A percentile compares a stretch with the other conserved stretches of the same genome.
phyloP scores from a whole-genome alignment of 805 yeast species.

The Maudiozyma turicensis region DNA sequence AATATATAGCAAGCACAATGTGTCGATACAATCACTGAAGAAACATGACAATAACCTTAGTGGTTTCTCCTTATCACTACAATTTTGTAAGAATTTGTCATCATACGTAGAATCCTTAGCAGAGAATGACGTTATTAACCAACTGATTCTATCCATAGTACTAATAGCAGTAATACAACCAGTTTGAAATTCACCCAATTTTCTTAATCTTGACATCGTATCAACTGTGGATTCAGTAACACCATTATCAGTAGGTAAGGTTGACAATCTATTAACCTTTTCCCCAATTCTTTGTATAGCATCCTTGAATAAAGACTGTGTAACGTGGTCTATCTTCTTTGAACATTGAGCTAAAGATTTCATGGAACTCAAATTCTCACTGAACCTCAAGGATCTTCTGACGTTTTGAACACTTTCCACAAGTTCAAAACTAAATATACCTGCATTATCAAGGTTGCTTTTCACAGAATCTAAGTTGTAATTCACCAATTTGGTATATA shows the following conservation, averaged over 20 bases:
- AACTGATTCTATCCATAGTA: slow-evolving; percentile 45
- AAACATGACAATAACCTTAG: slow-evolving; percentile 54
- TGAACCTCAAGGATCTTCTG: slow-evolving; percentile 25
- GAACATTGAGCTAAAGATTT: slow-evolving; percentile 22
- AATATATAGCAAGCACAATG: too few species aligned
- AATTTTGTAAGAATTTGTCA: slow-evolving; percentile 1
- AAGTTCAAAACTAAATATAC: slow-evolving; percentile 48
- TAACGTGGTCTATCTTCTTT: slow-evolving; percentile 17
- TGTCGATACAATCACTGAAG: slow-evolving; percentile 71
- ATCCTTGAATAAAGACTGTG: slow-evolving; percentile 43
- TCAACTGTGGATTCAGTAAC: slow-evolving; percentile 68
- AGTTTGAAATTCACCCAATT: slow-evolving; percentile 50
- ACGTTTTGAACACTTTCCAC: slow-evolving; percentile 38
- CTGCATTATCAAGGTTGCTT: slow-evolving; percentile 37
- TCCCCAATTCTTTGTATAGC: slow-evolving; percentile 47
- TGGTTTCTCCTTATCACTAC: slow-evolving; percentile 6
- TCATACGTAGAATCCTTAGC: slow-evolving; percentile 22
- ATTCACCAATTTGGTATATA: slow-evolving; percentile 32
- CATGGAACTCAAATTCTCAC: slow-evolving; percentile 14
- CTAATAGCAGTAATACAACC: slow-evolving; percentile 42
- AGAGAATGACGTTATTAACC: slow-evolving; percentile 47
- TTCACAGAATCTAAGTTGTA: slow-evolving; percentile 34
- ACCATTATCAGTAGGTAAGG: slow-evolving; percentile 57
- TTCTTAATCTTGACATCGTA: slow-evolving; percentile 54
- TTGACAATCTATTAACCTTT: slow-evolving; percentile 36